Evolutionary conservation across 306 rosid species (phyloP).

Genomic region (Castanea mollissima): DNA sequence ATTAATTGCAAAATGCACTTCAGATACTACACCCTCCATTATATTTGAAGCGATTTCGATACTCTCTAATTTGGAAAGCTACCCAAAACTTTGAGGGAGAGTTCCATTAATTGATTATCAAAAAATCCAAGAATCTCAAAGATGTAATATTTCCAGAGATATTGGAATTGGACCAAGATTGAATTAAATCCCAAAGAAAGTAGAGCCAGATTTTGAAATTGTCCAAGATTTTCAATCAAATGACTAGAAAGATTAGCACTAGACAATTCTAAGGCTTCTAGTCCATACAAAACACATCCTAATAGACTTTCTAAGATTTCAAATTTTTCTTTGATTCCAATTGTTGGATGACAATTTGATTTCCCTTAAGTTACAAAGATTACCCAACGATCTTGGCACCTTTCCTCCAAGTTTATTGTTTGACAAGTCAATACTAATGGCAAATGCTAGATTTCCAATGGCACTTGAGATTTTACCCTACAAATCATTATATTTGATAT

Average conservation of each 20-base stretch:
- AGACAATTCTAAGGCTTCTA: too few relatives aligned
- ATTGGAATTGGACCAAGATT: not conserved
- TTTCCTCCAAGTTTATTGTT: too few relatives aligned
- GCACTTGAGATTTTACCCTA: too few relatives aligned
- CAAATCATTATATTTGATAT: too few relatives aligned
- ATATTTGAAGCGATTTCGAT: not conserved
- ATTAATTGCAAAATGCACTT: conserved; percentile 4
- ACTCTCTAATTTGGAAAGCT: not conserved
- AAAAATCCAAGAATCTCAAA: not conserved
- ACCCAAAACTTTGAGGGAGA: conserved; percentile 1
- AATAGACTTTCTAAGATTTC: not conserved
- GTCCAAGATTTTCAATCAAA: not conserved
- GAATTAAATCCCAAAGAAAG: too few relatives aligned
- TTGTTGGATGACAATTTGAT: not conserved
- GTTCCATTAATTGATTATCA: not conserved
- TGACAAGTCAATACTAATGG: too few relatives aligned
- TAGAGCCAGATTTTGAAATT: too few relatives aligned
- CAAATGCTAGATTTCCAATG: too few relatives aligned
- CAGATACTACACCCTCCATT: conserved; percentile 24
- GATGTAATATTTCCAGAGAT: not conserved
- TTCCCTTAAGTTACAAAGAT: too few relatives aligned
- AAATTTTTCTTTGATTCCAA: not conserved
- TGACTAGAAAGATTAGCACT: not conserved
- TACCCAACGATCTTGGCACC: too few relatives aligned
- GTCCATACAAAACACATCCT: not conserved